A percentile compares a stretch with the other conserved stretches of the same genome.
These are phyloP conservation scores for Lasiodiplodia hormozganensis DNA, from an alignment of 2,329 filamentous ascomycete species.

Conservation along the genomic window DNA sequence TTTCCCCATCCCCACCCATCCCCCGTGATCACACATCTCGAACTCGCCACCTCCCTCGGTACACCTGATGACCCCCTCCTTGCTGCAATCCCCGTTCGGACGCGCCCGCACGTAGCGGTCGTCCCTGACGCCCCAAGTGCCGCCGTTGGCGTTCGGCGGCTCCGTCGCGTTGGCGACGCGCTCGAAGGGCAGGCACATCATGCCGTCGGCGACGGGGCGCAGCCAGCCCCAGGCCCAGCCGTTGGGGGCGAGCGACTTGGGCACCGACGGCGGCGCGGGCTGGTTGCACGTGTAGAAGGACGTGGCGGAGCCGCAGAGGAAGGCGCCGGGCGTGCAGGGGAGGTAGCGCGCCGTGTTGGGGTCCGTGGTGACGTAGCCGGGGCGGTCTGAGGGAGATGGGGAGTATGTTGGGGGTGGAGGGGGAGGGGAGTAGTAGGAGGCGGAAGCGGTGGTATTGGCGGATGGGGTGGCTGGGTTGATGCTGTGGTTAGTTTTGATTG, in stretches of 20 bases:
- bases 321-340: conserved; percentile 49
- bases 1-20: conserved; percentile 30
- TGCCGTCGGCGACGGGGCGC: conserved; percentile 43
- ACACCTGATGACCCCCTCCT: conserved; percentile 34
- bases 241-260: conserved; percentile 9
- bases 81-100: conserved; percentile 39
- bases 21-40: conserved; percentile 23
- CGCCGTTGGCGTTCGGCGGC: background rate
- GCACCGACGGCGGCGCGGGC: background rate
- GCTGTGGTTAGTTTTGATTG: background rate
- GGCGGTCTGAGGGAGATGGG: conserved; percentile 28
- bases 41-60: conserved; percentile 15
- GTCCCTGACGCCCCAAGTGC: conserved; percentile 37
- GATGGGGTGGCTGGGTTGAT: background rate
- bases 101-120: conserved; percentile 40
- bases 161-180: conserved; percentile 11
- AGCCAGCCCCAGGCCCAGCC: conserved; percentile 42
- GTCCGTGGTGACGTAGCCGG: conserved; percentile 38
- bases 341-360: conserved; percentile 37
- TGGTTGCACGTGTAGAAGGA: conserved; percentile 47
- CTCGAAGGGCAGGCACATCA: conserved; percentile 44
- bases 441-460: background rate
- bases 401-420: conserved; percentile 17
- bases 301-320: conserved; percentile 46
- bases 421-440: background rate